phyloP scores from a whole-genome alignment of 768 basidiomycete genomes.

The Boletales sp. region DNA sequence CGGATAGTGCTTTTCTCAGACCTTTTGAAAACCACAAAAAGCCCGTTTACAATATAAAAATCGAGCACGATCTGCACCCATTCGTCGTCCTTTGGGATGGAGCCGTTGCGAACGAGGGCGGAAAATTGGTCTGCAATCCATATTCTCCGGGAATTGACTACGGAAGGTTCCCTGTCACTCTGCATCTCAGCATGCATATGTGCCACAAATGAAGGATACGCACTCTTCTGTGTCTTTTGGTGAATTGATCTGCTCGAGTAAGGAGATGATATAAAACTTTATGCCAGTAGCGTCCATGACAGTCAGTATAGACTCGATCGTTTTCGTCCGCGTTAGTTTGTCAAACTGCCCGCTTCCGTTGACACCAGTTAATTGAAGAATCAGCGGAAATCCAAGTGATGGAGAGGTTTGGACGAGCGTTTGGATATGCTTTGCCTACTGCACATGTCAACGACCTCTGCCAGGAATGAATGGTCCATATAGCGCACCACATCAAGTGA shows the following conservation, averaged over 20 bases:
- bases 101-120: constrained; percentile 72
- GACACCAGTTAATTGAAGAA: constrained; percentile 79
- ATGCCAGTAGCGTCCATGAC: constrained; percentile 74
- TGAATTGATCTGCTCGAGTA: constrained; percentile 62
- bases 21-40: constrained; percentile 74
- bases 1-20: constrained; percentile 58
- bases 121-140: constrained; percentile 90
- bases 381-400: constrained; percentile 76
- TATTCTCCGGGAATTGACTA: constrained; percentile 52
- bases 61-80: constrained; percentile 76
- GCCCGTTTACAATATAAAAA: constrained; percentile 78
- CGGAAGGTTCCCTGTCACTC: constrained; percentile 40
- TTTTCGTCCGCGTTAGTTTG: constrained; percentile 87
- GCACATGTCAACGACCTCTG: neutral
- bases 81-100: constrained; percentile 73
- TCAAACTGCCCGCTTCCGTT: constrained; percentile 89
- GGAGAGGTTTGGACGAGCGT: constrained; percentile 71
- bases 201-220: constrained; percentile 4
- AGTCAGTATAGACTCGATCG: constrained; percentile 78
- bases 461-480: neutral
- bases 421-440: constrained; percentile 72
- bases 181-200: constrained; percentile 14
- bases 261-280: constrained; percentile 67
- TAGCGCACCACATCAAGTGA: constrained; percentile 73
- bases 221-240: constrained; percentile 41